Percentiles rank a stretch among this genome's conserved stretches.
These are phyloP conservation scores for Crithidia expoeki DNA, from an alignment of 208 protist genomes.

Conservation along the genomic window DNA sequence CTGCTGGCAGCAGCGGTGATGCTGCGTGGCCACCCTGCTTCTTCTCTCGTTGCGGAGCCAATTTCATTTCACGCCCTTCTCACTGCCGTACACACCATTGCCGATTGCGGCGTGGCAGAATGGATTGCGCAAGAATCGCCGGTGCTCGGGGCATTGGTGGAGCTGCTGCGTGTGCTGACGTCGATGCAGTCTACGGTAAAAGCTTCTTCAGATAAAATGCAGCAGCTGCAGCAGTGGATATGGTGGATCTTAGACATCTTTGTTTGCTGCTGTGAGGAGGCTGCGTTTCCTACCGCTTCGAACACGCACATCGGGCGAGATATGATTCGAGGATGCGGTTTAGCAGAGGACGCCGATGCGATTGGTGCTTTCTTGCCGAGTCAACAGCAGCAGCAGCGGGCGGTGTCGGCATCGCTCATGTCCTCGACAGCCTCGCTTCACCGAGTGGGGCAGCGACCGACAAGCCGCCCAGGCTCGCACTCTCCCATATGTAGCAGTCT, in stretches of 20 bases:
- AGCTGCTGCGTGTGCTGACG: constrained; percentile 40
- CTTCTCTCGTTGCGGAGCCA: constrained; percentile 22
- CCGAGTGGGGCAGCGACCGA: background rate
- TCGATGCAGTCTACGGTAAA: constrained; percentile 1
- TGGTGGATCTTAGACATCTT: constrained; percentile 18
- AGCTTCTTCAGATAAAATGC: background rate
- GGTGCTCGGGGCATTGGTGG: constrained; percentile 47
- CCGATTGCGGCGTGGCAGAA: constrained; percentile 33
- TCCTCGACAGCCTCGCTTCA: constrained; percentile 16
- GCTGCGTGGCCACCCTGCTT: constrained; percentile 20
- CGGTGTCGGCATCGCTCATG: background rate
- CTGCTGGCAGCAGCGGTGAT: constrained; percentile 23
- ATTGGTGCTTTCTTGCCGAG: background rate
- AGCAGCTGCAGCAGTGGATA: constrained; percentile 10
- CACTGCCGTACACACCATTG: constrained; percentile 21
- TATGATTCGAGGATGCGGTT: constrained; percentile 25
- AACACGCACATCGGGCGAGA: background rate
- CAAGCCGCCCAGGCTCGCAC: background rate
- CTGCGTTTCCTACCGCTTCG: background rate
- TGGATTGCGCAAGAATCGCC: constrained; percentile 45
- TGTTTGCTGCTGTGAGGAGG: constrained; percentile 26
- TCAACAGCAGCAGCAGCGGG: background rate
- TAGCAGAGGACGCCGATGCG: constrained; percentile 14
- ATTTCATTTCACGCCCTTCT: constrained; percentile 21
- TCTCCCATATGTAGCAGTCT: background rate